Evolutionary conservation across 2,329 filamentous ascomycete genomes (phyloP), one percentile per base, ranked within the genome.

Genomic region (Blumeriella jaapii): DNA sequence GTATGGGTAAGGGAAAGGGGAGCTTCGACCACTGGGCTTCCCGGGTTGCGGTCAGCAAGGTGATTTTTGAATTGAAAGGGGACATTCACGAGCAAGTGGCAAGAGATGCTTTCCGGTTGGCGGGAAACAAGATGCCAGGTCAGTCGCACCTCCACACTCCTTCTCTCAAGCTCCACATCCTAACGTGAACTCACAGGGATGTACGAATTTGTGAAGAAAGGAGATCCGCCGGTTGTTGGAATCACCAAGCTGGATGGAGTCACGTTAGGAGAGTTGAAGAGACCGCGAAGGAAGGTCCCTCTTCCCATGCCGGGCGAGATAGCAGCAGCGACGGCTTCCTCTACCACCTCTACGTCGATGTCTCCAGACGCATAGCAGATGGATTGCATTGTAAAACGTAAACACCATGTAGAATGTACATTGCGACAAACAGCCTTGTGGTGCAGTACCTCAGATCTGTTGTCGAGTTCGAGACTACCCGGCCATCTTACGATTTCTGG

Each of bases 1-100:
- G 91, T 72, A 98, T 98, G 93, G 91, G 91, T 59, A 98, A 96
- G 63, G 91, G 91, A 62, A 98, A 98, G 60, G 91, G 91, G 50
- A 82, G 79, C 44, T 96, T 98, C 56, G 91, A 98, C 58, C 84
- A 93, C 56, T 98, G 91, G 91, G 86, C 89, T 4, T 75, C 82
- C 14, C 77, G 89, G 60, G 78, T 96, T 48, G 77, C 85, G 6
- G 84, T 96, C 33, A 94, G 82, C 61, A 83, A 91, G 59, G 75
- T 98, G 31, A 67, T 95, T 13, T 93, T 98, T 49, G 91, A 98
- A 62, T 63, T 98, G 48, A 86, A 85, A 60, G 91, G 91, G 29
- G 74, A 86, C 50, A 56, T 96, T 45, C 91, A 98, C 71, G 91
- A 98, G 66, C 83, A 94, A 64, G 77, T 98, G 46, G 87, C 83